Evolutionary conservation across 1,139 yeast genomes (phyloP), one percentile per base, ranked within the genome.

Genomic region (Candida buenavistaensis): DNA sequence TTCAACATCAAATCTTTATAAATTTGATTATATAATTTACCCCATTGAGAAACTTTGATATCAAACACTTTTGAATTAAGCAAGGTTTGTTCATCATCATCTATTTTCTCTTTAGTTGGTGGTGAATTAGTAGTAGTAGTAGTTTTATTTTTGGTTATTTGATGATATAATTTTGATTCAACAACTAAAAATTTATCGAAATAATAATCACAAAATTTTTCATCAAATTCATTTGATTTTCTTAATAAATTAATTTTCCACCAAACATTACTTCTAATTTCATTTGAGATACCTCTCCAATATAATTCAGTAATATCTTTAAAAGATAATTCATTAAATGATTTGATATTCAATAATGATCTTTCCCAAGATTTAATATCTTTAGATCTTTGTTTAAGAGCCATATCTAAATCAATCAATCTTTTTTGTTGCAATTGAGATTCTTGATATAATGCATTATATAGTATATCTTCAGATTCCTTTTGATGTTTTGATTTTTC

Each of bases 261-360:
- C 90, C 90, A 82, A 4, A 81, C 62, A 10, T 54, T 54, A 6
- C 64, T 55, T 29, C 90, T 59, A 13, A 69, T 52, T 1, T 45
- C 44, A n/a, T 59, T 38, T 3, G 87, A 82, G 1, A 82, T 56
- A 2, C 87, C 87, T 35, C 85, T 59, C 87, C 88, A 82, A 75
- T 82, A 79, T 38, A 80, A 58, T 12, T 23, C 29, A 11, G 23
- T 24, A 7, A 41, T 24, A 16, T 35, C 35, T 14, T 35, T 23
- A 33, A 29, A 41, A 15, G 37, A 21, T 6, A 40, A 14, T 37
- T 77, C 80, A 35, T 80, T 62, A 13, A 28, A 32, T 12, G 19
- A 20, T 26, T 34, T 39, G 15, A 35, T n/a, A 16, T 30, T 20
- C 12, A 38, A 33, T 31, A 37, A 39, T 34, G 24, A 31, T 34